Conservation (phyloP, 2,329 filamentous ascomycete species). For the Pseudogymnoascus sp. region DNA sequence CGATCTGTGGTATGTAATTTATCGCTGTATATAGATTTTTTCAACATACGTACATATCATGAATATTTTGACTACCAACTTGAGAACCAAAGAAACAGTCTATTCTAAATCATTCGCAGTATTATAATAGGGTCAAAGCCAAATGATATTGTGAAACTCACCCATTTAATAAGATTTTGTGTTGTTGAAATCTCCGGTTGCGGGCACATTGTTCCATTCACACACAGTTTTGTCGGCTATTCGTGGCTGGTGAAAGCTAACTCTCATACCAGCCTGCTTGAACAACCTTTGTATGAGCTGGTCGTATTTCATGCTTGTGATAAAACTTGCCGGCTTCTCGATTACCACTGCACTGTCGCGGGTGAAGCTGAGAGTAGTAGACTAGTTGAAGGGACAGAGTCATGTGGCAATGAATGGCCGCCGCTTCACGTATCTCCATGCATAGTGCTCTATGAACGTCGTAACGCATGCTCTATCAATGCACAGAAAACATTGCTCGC, state of each 20-base stretch:
- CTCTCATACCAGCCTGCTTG: not conserved
- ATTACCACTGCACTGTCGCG: too few species aligned
- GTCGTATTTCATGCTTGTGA: not conserved
- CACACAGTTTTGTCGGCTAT: not conserved
- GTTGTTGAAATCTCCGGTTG: not conserved
- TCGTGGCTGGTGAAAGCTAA: not conserved
- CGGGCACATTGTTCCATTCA: not conserved
- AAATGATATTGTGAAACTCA: not conserved
- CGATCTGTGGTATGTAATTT: not conserved
- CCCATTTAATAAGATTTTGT: too few species aligned
- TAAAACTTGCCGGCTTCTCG: not conserved
- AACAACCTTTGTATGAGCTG: not conserved
- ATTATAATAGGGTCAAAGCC: not conserved
- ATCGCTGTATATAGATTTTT: constrained; percentile 2
- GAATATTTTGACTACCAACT: not conserved
- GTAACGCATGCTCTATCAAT: not conserved
- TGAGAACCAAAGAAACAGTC: not conserved
- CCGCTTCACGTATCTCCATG: not conserved
- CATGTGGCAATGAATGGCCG: not conserved
- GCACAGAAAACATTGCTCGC: not conserved
- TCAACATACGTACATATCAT: not conserved
- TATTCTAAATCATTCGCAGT: not conserved
- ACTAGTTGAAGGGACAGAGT: not conserved
- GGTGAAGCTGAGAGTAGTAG: not conserved
- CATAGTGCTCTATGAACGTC: not conserved